These are phyloP conservation scores for Aspergillus pseudotamarii DNA, from an alignment of 2,329 filamentous ascomycete species.

Conservation along the genomic window DNA sequence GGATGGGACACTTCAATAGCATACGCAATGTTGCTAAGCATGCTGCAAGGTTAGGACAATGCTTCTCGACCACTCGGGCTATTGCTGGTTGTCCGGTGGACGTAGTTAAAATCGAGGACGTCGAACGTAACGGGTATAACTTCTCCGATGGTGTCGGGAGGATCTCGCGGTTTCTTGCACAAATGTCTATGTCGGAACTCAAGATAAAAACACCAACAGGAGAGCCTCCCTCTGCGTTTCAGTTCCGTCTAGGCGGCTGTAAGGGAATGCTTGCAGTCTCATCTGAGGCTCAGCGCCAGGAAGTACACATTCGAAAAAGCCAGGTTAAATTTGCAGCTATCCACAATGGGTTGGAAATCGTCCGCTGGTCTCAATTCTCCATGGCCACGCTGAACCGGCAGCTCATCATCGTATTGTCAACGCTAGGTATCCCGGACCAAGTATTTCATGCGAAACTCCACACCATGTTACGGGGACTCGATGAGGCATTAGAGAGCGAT, in stretches of 20 bases:
- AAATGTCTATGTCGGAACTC: slow-evolving; percentile 73
- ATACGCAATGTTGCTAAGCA: slow-evolving; percentile 88
- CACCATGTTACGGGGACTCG: slow-evolving; percentile 68
- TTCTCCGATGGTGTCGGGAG: slow-evolving; percentile 95
- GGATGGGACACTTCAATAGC: slow-evolving; percentile 83
- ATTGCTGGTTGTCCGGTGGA: slow-evolving; percentile 66
- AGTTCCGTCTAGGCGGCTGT: slow-evolving; percentile 89
- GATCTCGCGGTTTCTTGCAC: slow-evolving; percentile 77
- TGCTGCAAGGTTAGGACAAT: slow-evolving; percentile 86
- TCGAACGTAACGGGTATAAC: slow-evolving; percentile 67
- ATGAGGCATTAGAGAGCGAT: slow-evolving; percentile 69
- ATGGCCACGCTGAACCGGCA: slow-evolving; percentile 85
- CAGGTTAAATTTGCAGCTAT: slow-evolving; percentile 82
- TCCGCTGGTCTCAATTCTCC: slow-evolving; percentile 75
- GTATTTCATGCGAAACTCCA: slow-evolving; percentile 71
- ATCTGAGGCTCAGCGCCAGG: slow-evolving; percentile 64
- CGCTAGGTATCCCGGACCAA: slow-evolving; percentile 69
- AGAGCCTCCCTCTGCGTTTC: slow-evolving; percentile 75
- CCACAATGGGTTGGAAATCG: slow-evolving; percentile 78
- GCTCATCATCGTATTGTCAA: slow-evolving; percentile 80
- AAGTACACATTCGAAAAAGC: slow-evolving; percentile 78
- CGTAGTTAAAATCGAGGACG: slow-evolving; percentile 65
- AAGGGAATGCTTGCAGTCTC: slow-evolving; percentile 86
- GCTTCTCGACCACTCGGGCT: slow-evolving; percentile 88
- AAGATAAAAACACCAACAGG: slow-evolving; percentile 57